Evolutionary conservation across 1,139 yeast species (phyloP), one percentile per base, ranked within the genome.

Genomic region (Candida tetrigidarum): DNA sequence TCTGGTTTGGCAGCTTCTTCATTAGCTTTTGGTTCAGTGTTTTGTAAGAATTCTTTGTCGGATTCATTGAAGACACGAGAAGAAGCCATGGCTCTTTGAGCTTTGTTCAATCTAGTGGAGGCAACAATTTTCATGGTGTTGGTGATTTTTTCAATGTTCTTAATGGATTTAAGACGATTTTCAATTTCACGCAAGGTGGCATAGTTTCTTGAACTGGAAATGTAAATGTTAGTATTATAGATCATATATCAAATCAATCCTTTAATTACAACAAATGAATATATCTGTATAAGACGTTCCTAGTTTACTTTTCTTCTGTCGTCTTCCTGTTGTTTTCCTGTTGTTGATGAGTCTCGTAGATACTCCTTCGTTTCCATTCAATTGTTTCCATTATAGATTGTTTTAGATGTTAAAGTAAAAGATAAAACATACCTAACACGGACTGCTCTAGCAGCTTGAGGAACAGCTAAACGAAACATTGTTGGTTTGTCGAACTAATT

Each of bases 121-220:
- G 99, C 99, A 63, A 93, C 99, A 74, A 95, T 86, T 81, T 92
- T 93, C 99, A 93, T 93, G 71, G 99, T 93, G 78, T 93, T 93
- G 78, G 99, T 93, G 76, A 93, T 93, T 80, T 93, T 93, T 77
- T 93, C 98, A 71, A 93, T 93, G 82, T 93, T 93, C 81, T 92
- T 93, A 71, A 93, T 93, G 55, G 97, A 90, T 81, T 93, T 93
- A 70, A 93, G 85, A 80, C 99, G 96, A 73, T 82, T 87, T 80
- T 93, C 99, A 67, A 93, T 95, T 76, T 93, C 99, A 80, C 98
- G 92, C 69, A 93, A 83, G 61, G 99, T 93, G 66, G 99, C 99
- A 81, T 90, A 92, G 80, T 84, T 84, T 86, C 97, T 88, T 36
- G 26, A 14, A 36, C 25, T 27, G 20, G 34, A 18, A 9, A 11